Base-by-base conservation (phyloP, 208 protist genomes). In the Sergeia podlipaevii region DNA sequence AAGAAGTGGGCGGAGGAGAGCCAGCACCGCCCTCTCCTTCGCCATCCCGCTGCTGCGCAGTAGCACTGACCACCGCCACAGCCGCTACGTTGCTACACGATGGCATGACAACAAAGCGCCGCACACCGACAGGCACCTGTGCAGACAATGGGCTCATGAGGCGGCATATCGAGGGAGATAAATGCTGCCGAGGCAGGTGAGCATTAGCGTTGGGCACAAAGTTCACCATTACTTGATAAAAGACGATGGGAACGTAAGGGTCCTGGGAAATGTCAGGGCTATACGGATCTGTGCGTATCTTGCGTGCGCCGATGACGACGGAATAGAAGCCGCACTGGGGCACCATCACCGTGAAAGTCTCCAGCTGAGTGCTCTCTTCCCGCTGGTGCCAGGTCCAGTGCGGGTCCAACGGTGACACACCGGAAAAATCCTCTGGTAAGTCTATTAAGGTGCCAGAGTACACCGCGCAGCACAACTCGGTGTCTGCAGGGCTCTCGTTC, bases 321-420 rank as follows among this genome's bases (percentile, higher is more conserved):
- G 64, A 69, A 60, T 93, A 93, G 62, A 79, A 85, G 34, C 85
- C 85, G 3, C 57, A 62, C 51, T 81, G 69, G 15, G 85, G 88
- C 36, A 87, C 77, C 47, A 85, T 85, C 18, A 93, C 38, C 17
- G 84, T 91, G 48, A 95, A 95, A 7, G 83, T 92, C 49, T 91
- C 77, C 3, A 43, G 47, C 27, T 57, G 46, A 28, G 53, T 72
- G 2, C 45, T 58, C 53, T 95, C 84, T 11, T 78, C 61, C 15
- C 85, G 82, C 59, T 91, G 81, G 20, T 95, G 81, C 79, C 84
- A 95, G 34, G 89, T 67, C 79, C 84, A 92, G 57, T 87, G 64
- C 1, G 72, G 73, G 20, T 70, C 71, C 8, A 95, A 65, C 3
- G 61, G 39, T 1, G 49, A 26, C 21, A 50, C 59, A 17, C 48